Evolutionary conservation across 1,284 basidiomycete species (phyloP).

Genomic region (Cryptococcus amylolentus): DNA sequence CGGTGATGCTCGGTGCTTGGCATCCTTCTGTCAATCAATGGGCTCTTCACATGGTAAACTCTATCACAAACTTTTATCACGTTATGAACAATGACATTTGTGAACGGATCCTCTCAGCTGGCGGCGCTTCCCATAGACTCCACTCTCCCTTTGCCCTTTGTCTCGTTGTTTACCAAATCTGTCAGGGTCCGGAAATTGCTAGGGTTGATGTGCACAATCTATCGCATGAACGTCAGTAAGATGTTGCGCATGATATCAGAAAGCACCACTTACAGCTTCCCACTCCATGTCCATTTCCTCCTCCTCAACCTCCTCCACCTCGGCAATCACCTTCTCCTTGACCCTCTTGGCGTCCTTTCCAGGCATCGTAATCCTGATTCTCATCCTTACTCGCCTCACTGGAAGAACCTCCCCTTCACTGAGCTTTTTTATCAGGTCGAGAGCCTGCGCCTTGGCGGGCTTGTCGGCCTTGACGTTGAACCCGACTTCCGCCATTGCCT

Average conservation of each 20-base stretch:
- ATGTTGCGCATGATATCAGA: constrained; percentile 1
- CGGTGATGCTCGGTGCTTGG: too few species aligned
- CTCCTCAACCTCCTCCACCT: constrained; percentile 78
- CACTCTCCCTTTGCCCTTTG: constrained; percentile 76
- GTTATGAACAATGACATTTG: not conserved
- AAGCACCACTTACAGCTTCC: constrained; percentile 67
- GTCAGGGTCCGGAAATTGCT: constrained; percentile 84
- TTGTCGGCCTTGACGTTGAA: constrained; percentile 86
- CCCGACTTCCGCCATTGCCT: constrained; percentile 92
- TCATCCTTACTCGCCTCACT: constrained; percentile 89
- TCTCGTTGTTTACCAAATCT: constrained; percentile 78
- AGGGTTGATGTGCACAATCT: constrained; percentile 91
- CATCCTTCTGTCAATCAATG: too few species aligned
- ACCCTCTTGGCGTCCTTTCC: constrained; percentile 67
- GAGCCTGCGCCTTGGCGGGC: constrained; percentile 89
- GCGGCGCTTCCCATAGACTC: constrained; percentile 60
- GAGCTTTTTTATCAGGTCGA: constrained; percentile 84
- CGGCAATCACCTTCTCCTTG: constrained; percentile 67
- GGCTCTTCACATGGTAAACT: too few species aligned
- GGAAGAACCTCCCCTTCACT: constrained; percentile 62
- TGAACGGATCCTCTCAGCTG: constrained; percentile 7
- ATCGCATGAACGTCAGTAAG: not conserved
- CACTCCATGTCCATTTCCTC: constrained; percentile 75
- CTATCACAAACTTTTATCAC: too few species aligned
- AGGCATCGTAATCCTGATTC: constrained; percentile 78